These are phyloP conservation scores for Boehmeria nivea DNA, from an alignment of 306 rosid species.

Conservation along the genomic window DNA sequence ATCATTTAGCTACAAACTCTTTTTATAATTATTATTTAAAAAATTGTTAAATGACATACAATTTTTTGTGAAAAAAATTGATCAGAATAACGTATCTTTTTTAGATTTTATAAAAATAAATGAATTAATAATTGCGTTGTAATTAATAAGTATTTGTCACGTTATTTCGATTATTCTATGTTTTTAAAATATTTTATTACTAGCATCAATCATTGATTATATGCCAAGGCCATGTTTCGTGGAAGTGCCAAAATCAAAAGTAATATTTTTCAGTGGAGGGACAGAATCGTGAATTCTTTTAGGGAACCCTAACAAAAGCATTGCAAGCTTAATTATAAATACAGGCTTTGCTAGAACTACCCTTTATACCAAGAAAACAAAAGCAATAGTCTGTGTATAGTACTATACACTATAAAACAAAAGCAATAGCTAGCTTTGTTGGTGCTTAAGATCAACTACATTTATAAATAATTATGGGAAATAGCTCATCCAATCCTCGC, in stretches of 20 bases:
- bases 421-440: too few species aligned
- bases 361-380: not conserved
- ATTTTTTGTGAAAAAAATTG: too few species aligned
- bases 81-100: too few species aligned
- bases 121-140: too few species aligned
- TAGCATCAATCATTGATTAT: too few species aligned
- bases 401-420: not conserved
- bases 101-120: too few species aligned
- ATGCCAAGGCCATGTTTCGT: not conserved
- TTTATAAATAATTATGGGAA: not conserved
- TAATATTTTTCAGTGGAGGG: slow-evolving; percentile 10
- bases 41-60: too few species aligned
- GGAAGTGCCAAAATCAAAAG: not conserved
- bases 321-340: not conserved
- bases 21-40: too few species aligned
- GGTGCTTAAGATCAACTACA: too few species aligned
- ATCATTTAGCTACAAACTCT: too few species aligned
- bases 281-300: not conserved
- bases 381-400: not conserved
- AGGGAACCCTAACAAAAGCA: not conserved
- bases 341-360: not conserved
- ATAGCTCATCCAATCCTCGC: not conserved
- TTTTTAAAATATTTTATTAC: too few species aligned
- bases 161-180: too few species aligned
- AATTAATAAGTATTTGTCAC: not conserved